Evolutionary conservation across 2,329 filamentous ascomycete species (phyloP).

Genomic region (Blastomyces gilchristii): DNA sequence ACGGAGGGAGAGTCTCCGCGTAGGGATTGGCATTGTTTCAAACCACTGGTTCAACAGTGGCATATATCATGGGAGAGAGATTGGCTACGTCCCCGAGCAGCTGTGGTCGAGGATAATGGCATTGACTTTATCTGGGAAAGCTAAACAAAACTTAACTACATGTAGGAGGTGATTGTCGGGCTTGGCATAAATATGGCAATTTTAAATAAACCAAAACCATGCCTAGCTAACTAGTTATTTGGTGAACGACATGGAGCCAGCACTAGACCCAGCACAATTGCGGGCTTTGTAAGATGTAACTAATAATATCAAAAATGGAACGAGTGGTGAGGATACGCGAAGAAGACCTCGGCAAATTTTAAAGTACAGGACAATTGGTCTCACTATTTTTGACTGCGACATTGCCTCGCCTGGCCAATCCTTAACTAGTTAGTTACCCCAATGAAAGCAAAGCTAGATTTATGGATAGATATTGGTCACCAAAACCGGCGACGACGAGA

Average conservation of each 20-base stretch:
- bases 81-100: background rate
- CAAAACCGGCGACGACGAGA: no score
- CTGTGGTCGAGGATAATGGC: background rate
- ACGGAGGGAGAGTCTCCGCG: slow-evolving; percentile 28
- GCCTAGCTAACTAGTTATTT: background rate
- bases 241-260: background rate
- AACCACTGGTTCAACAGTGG: background rate
- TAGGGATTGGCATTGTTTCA: slow-evolving; percentile 30
- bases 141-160: background rate
- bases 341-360: no score
- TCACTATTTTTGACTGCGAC: background rate
- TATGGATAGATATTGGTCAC: background rate
- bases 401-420: background rate
- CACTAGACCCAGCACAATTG: no score
- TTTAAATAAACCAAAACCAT: background rate
- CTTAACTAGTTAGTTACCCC: background rate
- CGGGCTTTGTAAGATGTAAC: no score
- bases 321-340: background rate
- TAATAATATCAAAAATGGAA: no score
- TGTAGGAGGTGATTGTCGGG: background rate
- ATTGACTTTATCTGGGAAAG: background rate
- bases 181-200: background rate
- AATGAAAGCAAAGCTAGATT: background rate
- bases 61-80: background rate
- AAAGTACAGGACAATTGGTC: background rate